Evolutionary conservation across 1,284 basidiomycete species (phyloP).

Genomic region (Caloboletus inedulis): DNA sequence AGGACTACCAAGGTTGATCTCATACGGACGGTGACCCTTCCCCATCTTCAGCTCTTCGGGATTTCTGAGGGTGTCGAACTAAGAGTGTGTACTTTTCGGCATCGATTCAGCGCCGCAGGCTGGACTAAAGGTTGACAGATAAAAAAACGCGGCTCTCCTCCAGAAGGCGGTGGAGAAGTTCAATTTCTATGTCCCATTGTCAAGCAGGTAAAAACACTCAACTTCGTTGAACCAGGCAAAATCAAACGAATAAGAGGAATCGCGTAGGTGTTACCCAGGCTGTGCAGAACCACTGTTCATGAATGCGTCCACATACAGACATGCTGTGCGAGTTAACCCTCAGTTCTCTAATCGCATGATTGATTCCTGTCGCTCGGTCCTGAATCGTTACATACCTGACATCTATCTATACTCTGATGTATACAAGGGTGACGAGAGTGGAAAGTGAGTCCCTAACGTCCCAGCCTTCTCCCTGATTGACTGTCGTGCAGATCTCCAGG

Average conservation of each 20-base stretch:
- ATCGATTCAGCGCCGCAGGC: neutral
- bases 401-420: conserved; percentile 98
- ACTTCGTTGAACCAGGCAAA: conserved; percentile 89
- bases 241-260: conserved; percentile 95
- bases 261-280: conserved; percentile 58
- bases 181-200: conserved; percentile 92
- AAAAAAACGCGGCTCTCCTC: conserved; percentile 89
- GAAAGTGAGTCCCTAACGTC: conserved; percentile 62
- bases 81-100: conserved; percentile 45
- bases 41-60: conserved; percentile 88
- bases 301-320: conserved; percentile 44
- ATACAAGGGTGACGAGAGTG: conserved; percentile 96
- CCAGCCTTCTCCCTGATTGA: neutral
- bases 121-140: conserved; percentile 52
- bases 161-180: conserved; percentile 89
- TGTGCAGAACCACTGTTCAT: conserved; percentile 2
- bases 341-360: conserved; percentile 99
- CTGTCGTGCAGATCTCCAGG: conserved; percentile 76
- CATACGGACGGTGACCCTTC: conserved; percentile 88
- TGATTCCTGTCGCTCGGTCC: conserved; percentile 84
- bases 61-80: conserved; percentile 86
- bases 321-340: conserved; percentile 92
- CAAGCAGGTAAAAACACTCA: conserved; percentile 85
- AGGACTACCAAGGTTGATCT: conserved; percentile 64
- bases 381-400: conserved; percentile 97